phyloP scores from a whole-genome alignment of 306 rosid species.

The Pachyrhizus erosus region DNA sequence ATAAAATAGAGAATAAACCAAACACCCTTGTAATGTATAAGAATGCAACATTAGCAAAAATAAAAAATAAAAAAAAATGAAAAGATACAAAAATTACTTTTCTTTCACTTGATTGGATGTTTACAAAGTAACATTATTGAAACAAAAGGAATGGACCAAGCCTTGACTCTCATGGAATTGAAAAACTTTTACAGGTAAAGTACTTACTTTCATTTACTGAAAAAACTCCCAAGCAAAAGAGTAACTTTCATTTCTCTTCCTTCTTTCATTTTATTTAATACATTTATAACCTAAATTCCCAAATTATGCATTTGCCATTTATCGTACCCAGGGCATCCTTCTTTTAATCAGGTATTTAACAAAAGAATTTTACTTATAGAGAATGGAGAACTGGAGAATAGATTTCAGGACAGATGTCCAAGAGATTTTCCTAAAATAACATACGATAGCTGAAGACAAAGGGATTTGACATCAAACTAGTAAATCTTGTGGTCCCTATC shows the following conservation, averaged over 20 bases:
- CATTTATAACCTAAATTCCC: not conserved
- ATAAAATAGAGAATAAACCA: not conserved
- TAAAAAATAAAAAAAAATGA: not conserved
- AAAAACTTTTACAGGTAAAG: not conserved
- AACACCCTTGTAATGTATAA: not conserved
- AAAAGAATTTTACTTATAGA: not conserved
- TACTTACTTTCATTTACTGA: not conserved
- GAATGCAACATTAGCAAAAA: not conserved
- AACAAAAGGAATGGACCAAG: not conserved
- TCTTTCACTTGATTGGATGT: conserved; percentile 23
- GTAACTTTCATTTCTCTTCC: conserved; percentile 12
- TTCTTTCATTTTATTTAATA: not conserved
- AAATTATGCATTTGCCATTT: conserved; percentile 10
- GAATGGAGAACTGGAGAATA: not conserved
- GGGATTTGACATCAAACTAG: conserved; percentile 4
- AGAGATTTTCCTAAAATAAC: conserved; percentile 8
- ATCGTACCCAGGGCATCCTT: not conserved
- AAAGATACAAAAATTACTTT: not conserved
- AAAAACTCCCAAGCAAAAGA: not conserved
- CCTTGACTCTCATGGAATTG: not conserved
- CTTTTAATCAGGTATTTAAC: not conserved
- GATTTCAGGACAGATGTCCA: too few species aligned
- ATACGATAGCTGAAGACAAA: conserved; percentile 10
- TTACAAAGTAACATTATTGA: not conserved
- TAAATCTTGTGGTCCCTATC: not conserved